Evolutionary conservation across 208 protist species (phyloP).

Genomic region (Crithidia sp.): DNA sequence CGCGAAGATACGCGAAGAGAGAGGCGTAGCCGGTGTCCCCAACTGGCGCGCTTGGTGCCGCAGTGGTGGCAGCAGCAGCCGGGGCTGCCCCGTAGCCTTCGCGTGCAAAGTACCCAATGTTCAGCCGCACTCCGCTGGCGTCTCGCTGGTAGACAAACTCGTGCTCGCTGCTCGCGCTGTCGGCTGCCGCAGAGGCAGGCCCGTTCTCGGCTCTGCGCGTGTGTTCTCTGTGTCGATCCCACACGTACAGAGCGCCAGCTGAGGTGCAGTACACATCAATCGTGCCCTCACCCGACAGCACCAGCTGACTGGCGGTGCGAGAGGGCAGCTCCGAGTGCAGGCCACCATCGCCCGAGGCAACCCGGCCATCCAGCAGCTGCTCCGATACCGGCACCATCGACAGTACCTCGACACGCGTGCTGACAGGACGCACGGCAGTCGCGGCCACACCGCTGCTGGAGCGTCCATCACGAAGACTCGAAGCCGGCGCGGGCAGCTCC

Average conservation of each 20-base stretch:
- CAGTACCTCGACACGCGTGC: constrained; percentile 14
- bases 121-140: constrained; percentile 9
- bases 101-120: constrained; percentile 6
- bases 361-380: background rate
- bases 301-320: background rate
- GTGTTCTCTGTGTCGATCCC: constrained; percentile 3
- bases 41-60: background rate
- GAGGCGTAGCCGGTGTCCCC: background rate
- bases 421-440: constrained; percentile 7
- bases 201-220: background rate
- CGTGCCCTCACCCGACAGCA: background rate
- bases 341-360: background rate
- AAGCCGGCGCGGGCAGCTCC: no score
- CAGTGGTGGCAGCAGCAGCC: no score
- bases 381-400: background rate
- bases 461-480: no score
- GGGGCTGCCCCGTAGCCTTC: background rate
- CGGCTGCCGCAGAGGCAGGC: background rate
- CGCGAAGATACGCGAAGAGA: constrained; percentile 16
- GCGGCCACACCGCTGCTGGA: background rate
- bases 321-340: background rate
- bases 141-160: constrained; percentile 18
- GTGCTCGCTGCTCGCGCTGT: background rate
- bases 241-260: constrained; percentile 11
- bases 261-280: constrained; percentile 19